Percentiles rank a stretch among this genome's conserved stretches.
Conservation (phyloP, 805 yeast species). For the Dipodascus geniculatus region DNA sequence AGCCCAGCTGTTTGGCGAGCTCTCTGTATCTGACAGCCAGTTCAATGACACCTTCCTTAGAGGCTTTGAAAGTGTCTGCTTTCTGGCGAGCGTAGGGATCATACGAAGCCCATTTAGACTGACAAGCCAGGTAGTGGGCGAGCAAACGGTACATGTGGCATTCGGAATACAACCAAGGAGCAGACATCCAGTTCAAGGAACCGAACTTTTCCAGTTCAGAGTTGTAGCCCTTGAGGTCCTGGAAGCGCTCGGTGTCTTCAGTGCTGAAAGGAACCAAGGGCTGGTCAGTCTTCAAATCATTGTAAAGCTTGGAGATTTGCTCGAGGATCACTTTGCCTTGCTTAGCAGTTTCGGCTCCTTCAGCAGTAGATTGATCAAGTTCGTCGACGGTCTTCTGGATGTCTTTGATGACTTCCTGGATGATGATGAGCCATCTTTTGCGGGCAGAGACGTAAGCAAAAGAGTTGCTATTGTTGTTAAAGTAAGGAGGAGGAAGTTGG, state of each 20-base stretch:
- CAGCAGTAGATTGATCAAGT: conserved; percentile 12
- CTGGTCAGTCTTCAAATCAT: conserved; percentile 26
- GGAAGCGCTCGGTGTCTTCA: background rate
- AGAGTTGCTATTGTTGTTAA: conserved; percentile 58
- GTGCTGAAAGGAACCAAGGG: conserved; percentile 31
- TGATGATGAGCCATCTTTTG: conserved; percentile 78
- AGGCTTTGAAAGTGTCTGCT: conserved; percentile 60
- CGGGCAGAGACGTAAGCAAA: conserved; percentile 75
- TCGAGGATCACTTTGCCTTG: conserved; percentile 40
- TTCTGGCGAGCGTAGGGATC: conserved; percentile 70
- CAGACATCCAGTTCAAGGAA: conserved; percentile 54
- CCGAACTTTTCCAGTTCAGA: conserved; percentile 31
- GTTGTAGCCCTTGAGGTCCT: conserved; percentile 48
- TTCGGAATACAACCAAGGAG: conserved; percentile 87
- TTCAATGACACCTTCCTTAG: conserved; percentile 69
- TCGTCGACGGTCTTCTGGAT: conserved; percentile 29
- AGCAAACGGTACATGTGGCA: conserved; percentile 63
- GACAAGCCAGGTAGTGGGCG: conserved; percentile 21
- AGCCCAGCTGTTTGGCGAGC: conserved; percentile 23
- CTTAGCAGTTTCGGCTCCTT: conserved; percentile 16
- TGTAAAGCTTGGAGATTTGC: conserved; percentile 33
- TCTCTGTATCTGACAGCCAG: conserved; percentile 53
- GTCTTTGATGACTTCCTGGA: conserved; percentile 59
- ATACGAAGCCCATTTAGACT: conserved; percentile 37
- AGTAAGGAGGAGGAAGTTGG: conserved; percentile 26